Evolutionary conservation across 2,329 filamentous ascomycete genomes (phyloP), one percentile per base, ranked within the genome.

Genomic region (Ilyonectria mors-panacis): DNA sequence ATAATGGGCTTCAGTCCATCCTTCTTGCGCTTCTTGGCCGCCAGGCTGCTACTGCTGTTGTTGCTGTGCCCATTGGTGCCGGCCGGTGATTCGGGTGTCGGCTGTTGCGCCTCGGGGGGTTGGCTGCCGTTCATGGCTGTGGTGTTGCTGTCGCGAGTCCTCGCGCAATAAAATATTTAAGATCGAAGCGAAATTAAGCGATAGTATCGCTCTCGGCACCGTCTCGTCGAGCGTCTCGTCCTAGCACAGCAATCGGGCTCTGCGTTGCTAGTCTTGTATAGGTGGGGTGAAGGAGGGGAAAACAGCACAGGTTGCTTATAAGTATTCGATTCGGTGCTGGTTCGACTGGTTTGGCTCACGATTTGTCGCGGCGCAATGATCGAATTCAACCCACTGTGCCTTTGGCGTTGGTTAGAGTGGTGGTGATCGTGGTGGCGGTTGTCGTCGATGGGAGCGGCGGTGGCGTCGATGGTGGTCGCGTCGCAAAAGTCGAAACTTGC

Each of bases 1-100:
- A 94, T 92, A 77, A 94, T 93, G 75, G 92, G 92, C 82, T 93
- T 93, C 73, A 93, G 83, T 60, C 86, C 87, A 47, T 91, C 90
- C 86, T 94, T 94, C 85, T 92, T 91, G 77, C 91, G 87, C 86
- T 94, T 94, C 86, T 93, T 93, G 23, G 77, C 76, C 26, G 70
- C 66, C n/a, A 76, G 69, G 58, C 73, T 78, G 59, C 70, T 75
- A 61, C 60, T 75, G 57, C 67, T 75, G 56, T 72, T 76, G 57
- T 63, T 66, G 33, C 53, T 68, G 45, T 72, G 65, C n/a, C 77
- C 76, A 65, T 81, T 81, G 60, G 76, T 66, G 58, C 63, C 70
- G 65, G 67, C 61, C 33, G 76, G 63, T 28, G 74, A 67, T n/a
- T 72, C 67, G 26, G 66, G 70, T 5, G 76, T 70, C 30, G 74